Evolutionary conservation across 2,329 filamentous ascomycete species (phyloP).

Genomic region (Colletotrichum brevisporum): DNA sequence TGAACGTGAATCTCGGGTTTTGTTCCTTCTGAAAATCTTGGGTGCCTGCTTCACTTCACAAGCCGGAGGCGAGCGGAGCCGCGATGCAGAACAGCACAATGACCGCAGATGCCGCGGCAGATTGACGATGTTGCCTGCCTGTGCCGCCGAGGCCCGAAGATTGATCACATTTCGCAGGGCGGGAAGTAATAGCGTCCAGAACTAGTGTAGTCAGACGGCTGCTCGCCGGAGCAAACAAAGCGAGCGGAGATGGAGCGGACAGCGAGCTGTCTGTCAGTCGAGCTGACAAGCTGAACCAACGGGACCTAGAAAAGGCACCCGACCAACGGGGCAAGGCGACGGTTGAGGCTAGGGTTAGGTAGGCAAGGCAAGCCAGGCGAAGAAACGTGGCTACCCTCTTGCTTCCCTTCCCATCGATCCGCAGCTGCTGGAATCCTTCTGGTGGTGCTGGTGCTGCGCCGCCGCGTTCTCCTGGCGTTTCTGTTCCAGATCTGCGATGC

Average conservation of each 20-base stretch:
- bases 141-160: conserved; percentile 3
- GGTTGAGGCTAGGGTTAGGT: neutral
- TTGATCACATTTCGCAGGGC: neutral
- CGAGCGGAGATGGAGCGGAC: neutral
- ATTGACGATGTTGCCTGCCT: neutral
- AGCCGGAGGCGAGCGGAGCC: neutral
- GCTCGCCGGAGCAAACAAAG: conserved; percentile 15
- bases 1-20: too few relatives aligned
- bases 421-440: conserved; percentile 9
- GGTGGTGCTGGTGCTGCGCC: neutral
- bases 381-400: conserved; percentile 10
- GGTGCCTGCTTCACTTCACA: too few relatives aligned
- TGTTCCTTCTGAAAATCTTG: too few relatives aligned
- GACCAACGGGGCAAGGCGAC: neutral
- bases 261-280: conserved; percentile 20
- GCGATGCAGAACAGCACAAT: neutral
- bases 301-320: conserved; percentile 20
- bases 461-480: conserved; percentile 23
- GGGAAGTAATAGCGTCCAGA: neutral
- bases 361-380: neutral
- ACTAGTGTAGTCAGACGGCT: neutral
- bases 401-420: neutral
- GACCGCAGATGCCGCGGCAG: neutral
- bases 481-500: conserved; percentile 28
- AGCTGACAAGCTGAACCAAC: conserved; percentile 26